These are phyloP conservation scores for Geosmithia morbida DNA, from an alignment of 2,329 filamentous ascomycete genomes.

Conservation along the genomic window DNA sequence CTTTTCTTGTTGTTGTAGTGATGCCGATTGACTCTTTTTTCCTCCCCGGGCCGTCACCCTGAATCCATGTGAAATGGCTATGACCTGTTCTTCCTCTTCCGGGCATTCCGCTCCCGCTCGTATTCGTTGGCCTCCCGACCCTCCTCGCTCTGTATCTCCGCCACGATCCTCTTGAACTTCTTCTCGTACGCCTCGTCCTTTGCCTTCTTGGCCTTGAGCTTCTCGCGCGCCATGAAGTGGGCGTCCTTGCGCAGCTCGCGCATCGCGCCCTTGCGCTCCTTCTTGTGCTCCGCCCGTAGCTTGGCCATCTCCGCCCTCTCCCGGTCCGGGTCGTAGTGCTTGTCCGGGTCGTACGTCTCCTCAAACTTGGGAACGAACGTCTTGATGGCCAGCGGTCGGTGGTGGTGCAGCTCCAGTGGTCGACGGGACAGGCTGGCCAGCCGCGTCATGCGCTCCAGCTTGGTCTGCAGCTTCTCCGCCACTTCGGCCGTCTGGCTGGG, in stretches of 20 bases:
- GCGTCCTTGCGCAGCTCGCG: slow-evolving; percentile 91
- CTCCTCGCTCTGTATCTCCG: slow-evolving; percentile 92
- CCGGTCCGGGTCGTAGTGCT: slow-evolving; percentile 92
- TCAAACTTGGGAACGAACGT: slow-evolving; percentile 88
- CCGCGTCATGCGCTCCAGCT: slow-evolving; percentile 38
- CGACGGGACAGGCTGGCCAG: slow-evolving; percentile 54
- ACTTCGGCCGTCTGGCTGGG: slow-evolving; percentile 21
- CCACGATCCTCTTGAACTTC: slow-evolving; percentile 84
- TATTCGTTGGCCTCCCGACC: slow-evolving; percentile 77
- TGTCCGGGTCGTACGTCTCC: slow-evolving; percentile 83
- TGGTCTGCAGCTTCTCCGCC: slow-evolving; percentile 25
- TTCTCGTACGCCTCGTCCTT: slow-evolving; percentile 88
- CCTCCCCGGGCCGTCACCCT: too few relatives aligned
- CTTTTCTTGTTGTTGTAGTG: too few relatives aligned
- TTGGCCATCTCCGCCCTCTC: slow-evolving; percentile 77
- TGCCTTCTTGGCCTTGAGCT: slow-evolving; percentile 82
- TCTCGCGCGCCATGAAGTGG: slow-evolving; percentile 83
- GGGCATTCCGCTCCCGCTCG: slow-evolving; percentile 67
- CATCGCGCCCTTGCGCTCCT: slow-evolving; percentile 88
- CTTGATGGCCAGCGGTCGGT: slow-evolving; percentile 79
- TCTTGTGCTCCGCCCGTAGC: slow-evolving; percentile 82
- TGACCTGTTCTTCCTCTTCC: slow-evolving; percentile 46
- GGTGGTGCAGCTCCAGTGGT: slow-evolving; percentile 77
- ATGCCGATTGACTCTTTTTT: too few relatives aligned
- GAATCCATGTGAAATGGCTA: neutral